phyloP scores from a whole-genome alignment of 2,329 filamentous ascomycete species.

The Calcarisporium arbuscula region DNA sequence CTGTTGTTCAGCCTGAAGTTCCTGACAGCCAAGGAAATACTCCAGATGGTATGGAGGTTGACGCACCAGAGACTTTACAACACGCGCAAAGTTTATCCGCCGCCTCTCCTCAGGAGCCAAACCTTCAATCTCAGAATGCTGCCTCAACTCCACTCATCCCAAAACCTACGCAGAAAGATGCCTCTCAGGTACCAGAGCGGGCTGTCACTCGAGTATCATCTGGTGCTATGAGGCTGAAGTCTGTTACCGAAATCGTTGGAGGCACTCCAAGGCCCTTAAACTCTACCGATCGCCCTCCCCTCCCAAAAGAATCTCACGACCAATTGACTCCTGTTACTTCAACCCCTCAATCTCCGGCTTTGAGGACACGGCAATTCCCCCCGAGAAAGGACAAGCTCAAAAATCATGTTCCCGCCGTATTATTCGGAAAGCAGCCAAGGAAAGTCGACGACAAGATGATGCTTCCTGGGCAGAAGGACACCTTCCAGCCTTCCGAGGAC shows the following conservation, averaged over 20 bases:
- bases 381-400: constrained; percentile 53
- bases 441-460: constrained; percentile 41
- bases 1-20: constrained; percentile 24
- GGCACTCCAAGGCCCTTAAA: constrained; percentile 39
- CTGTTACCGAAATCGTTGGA: constrained; percentile 65
- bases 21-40: constrained; percentile 28
- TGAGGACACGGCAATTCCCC: constrained; percentile 19
- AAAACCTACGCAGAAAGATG: constrained; percentile 12
- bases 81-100: constrained; percentile 10
- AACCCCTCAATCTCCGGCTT: constrained; percentile 36
- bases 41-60: constrained; percentile 28
- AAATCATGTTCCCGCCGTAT: constrained; percentile 65
- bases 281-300: constrained; percentile 26
- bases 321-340: constrained; percentile 35
- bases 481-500: constrained; percentile 47
- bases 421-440: constrained; percentile 65
- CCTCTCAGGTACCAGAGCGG: constrained; percentile 29
- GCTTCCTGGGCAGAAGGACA: constrained; percentile 32
- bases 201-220: constrained; percentile 66
- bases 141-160: constrained; percentile 8
- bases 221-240: constrained; percentile 64
- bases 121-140: constrained; percentile 6
- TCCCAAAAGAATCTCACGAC: constrained; percentile 21
- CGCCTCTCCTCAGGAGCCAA: constrained; percentile 2
- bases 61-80: constrained; percentile 18